Evolutionary conservation across 768 basidiomycete genomes (phyloP).

Genomic region (Pleurotus pulmonarius): DNA sequence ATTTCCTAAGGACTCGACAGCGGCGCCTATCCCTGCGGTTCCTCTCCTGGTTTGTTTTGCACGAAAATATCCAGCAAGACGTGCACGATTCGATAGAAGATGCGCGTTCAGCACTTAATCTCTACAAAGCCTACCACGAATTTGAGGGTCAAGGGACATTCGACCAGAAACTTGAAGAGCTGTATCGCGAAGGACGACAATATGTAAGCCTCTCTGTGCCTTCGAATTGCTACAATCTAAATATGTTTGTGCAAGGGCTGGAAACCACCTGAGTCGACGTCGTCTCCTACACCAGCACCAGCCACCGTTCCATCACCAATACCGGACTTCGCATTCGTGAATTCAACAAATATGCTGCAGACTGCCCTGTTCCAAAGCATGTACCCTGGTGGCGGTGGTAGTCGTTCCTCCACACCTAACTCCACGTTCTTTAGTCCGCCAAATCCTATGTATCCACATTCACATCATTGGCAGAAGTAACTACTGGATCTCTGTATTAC

Average conservation of each 20-base stretch:
- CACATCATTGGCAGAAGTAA: neutral
- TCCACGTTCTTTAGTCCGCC: neutral
- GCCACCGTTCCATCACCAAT: neutral
- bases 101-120: slow-evolving; percentile 76
- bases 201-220: slow-evolving; percentile 41
- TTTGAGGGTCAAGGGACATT: slow-evolving; percentile 76
- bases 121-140: slow-evolving; percentile 79
- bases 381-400: neutral
- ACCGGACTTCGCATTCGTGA: neutral
- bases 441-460: neutral
- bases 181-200: slow-evolving; percentile 76
- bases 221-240: neutral
- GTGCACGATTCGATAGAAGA: slow-evolving; percentile 99
- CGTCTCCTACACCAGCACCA: neutral
- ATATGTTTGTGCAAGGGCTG: neutral
- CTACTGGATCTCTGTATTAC: neutral
- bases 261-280: slow-evolving; percentile 1
- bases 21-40: slow-evolving; percentile 90
- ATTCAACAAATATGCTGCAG: neutral
- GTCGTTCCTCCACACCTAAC: slow-evolving; percentile 4
- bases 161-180: slow-evolving; percentile 83
- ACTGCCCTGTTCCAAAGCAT: slow-evolving; percentile 1
- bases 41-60: slow-evolving; percentile 90
- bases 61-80: slow-evolving; percentile 88
- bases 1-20: slow-evolving; percentile 76